phyloP scores from a whole-genome alignment of 805 yeast species.

The Ogataea chonburiensis region DNA sequence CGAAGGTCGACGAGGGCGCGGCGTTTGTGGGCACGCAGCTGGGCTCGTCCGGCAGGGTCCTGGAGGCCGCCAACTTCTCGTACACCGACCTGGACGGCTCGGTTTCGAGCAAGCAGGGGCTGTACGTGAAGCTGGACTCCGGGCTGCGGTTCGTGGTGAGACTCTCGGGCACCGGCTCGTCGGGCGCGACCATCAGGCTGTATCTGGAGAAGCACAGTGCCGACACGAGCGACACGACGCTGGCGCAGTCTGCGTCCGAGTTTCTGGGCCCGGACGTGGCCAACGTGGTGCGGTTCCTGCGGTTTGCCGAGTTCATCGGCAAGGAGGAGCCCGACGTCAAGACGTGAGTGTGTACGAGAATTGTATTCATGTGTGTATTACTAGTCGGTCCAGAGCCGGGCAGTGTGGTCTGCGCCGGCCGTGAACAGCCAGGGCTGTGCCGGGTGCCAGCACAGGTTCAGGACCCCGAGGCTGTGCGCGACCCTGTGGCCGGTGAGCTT shows the following conservation, averaged over 20 bases:
- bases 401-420: slow-evolving; percentile 96
- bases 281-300: slow-evolving; percentile 64
- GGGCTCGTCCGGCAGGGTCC: slow-evolving; percentile 49
- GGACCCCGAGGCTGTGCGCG: slow-evolving; percentile 77
- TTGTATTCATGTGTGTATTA: not conserved
- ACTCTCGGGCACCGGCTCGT: slow-evolving; percentile 94
- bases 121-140: slow-evolving; percentile 73
- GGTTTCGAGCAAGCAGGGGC: slow-evolving; percentile 83
- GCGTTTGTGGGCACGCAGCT: slow-evolving; percentile 52
- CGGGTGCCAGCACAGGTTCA: slow-evolving; percentile 93
- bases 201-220: slow-evolving; percentile 81
- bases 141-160: slow-evolving; percentile 88
- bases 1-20: slow-evolving; percentile 34
- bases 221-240: slow-evolving; percentile 49
- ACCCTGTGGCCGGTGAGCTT: slow-evolving; percentile 88
- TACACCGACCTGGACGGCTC: slow-evolving; percentile 95
- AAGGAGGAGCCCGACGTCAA: slow-evolving; percentile 86
- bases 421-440: slow-evolving; percentile 97
- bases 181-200: slow-evolving; percentile 94
- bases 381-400: slow-evolving; percentile 92
- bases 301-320: slow-evolving; percentile 71
- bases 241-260: slow-evolving; percentile 55
- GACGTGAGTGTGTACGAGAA: slow-evolving; percentile 45
- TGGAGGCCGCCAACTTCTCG: slow-evolving; percentile 82
- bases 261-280: slow-evolving; percentile 63